Conservation (phyloP, 1,284 basidiomycete species). For the Ceratobasidium sp. region DNA sequence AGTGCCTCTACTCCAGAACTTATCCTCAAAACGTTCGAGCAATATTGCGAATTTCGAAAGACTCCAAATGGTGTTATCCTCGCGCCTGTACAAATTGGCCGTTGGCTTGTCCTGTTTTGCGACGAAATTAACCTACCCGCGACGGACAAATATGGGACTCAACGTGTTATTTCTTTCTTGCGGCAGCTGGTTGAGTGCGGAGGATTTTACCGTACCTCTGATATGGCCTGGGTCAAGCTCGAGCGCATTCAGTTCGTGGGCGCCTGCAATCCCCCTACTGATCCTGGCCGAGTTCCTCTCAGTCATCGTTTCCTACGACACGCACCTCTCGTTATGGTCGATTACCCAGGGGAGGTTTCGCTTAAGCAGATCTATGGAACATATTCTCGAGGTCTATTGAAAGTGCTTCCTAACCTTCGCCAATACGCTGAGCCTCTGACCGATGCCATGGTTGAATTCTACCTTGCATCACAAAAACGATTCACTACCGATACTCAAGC, state of each 20-base stretch:
- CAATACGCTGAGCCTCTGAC: conserved; percentile 96
- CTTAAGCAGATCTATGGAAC: conserved; percentile 99
- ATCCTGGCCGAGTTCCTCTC: conserved; percentile 98
- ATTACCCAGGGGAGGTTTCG: conserved; percentile 97
- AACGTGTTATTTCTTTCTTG: conserved; percentile 98
- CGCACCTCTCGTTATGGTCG: conserved; percentile 99
- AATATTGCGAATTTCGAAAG: conserved; percentile 99
- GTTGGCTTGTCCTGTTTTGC: conserved; percentile 99
- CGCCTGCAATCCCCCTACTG: conserved; percentile 99
- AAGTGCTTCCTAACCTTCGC: conserved; percentile 93
- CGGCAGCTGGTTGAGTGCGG: conserved; percentile 96
- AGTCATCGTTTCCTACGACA: conserved; percentile 98
- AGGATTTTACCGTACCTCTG: conserved; percentile 95
- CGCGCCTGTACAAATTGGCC: conserved; percentile 93
- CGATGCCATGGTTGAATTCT: conserved; percentile 97
- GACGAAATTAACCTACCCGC: conserved; percentile 99
- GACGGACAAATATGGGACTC: conserved; percentile 98
- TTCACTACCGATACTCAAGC: conserved; percentile 98
- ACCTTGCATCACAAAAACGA: conserved; percentile 91
- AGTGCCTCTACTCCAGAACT: conserved; percentile 98
- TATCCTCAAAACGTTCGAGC: conserved; percentile 99
- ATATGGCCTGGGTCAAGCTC: conserved; percentile 97
- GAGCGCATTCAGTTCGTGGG: conserved; percentile 99
- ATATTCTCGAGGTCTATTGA: conserved; percentile 97
- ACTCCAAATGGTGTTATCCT: conserved; percentile 97